Conservation (phyloP, 192 early-diverging fungal species). For the Coemansia sp. region DNA sequence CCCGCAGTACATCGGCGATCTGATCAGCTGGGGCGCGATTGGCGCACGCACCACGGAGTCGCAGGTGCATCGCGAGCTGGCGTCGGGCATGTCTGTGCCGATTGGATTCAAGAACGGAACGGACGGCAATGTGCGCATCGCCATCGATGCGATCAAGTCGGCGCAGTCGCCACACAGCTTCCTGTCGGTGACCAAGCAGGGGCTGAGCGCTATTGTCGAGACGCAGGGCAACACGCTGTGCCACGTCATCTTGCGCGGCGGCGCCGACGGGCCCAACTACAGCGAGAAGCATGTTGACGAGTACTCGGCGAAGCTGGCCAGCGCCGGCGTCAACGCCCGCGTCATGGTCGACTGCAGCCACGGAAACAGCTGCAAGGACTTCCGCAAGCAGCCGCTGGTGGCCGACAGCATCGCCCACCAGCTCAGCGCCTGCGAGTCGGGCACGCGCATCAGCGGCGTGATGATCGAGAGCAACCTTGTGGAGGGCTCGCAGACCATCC, state of each 20-base stretch:
- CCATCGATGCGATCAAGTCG: conserved; percentile 90
- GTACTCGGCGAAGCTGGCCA: conserved; percentile 60
- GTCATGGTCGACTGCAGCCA: conserved; percentile 98
- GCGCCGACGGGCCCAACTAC: conserved; percentile 88
- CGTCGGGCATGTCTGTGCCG: conserved; percentile 76
- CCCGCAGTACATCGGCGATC: conserved; percentile 79
- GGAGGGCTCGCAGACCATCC: conserved; percentile 84
- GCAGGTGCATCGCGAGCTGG: conserved; percentile 80
- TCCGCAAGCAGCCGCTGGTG: conserved; percentile 81
- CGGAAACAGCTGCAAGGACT: conserved; percentile 91
- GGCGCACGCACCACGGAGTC: conserved; percentile 84
- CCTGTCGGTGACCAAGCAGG: conserved; percentile 85
- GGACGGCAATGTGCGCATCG: conserved; percentile 78
- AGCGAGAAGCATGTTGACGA: conserved; percentile 66
- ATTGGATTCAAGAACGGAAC: conserved; percentile 88
- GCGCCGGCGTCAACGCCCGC: conserved; percentile 58
- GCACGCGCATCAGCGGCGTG: conserved; percentile 83
- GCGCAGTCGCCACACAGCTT: conserved; percentile 76
- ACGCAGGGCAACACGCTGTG: conserved; percentile 89
- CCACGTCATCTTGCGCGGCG: conserved; percentile 94
- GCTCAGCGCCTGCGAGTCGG: conserved; percentile 62
- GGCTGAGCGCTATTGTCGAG: conserved; percentile 77
- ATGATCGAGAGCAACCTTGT: conserved; percentile 95
- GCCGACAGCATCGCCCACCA: conserved; percentile 67
- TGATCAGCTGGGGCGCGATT: conserved; percentile 78